Percentiles rank a stretch among this genome's conserved stretches.
Evolutionary conservation across 2,329 filamentous ascomycete genomes (phyloP).

Genomic region (Venturia pyrina): DNA sequence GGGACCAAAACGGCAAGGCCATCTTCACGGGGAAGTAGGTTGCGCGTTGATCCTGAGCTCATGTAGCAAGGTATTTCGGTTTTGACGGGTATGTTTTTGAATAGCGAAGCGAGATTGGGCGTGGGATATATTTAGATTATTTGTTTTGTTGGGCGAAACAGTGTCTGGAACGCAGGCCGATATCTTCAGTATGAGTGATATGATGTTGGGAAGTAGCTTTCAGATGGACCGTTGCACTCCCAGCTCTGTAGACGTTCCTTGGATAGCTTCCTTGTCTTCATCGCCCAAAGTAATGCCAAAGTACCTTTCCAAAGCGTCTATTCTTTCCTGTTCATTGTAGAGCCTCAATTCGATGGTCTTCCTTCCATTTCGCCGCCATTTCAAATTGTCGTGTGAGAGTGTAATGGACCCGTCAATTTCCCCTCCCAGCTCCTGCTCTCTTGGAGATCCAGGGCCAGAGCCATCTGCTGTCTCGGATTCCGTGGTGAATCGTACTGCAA

Average conservation of each 20-base stretch:
- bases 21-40: too few species aligned
- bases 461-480: conserved; percentile 17
- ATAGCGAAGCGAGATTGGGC: too few species aligned
- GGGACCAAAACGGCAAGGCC: too few species aligned
- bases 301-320: conserved; percentile 33
- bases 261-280: conserved; percentile 27
- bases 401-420: conserved; percentile 27
- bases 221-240: neutral
- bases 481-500: conserved; percentile 46
- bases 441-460: neutral
- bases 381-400: conserved; percentile 35
- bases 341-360: conserved; percentile 31
- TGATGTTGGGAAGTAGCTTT: neutral
- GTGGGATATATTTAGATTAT: too few species aligned
- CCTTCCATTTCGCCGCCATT: conserved; percentile 34
- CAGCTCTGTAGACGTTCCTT: neutral
- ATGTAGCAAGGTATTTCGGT: too few species aligned
- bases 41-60: too few species aligned
- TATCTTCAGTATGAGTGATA: too few species aligned
- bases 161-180: too few species aligned
- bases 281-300: conserved; percentile 33
- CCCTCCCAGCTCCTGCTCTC: neutral
- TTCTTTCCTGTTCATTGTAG: conserved; percentile 32
- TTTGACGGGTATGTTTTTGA: too few species aligned
- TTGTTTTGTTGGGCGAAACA: too few species aligned